These are phyloP conservation scores for Lophium mytilinum DNA, from an alignment of 495 filamentous ascomycete species.

Conservation along the genomic window DNA sequence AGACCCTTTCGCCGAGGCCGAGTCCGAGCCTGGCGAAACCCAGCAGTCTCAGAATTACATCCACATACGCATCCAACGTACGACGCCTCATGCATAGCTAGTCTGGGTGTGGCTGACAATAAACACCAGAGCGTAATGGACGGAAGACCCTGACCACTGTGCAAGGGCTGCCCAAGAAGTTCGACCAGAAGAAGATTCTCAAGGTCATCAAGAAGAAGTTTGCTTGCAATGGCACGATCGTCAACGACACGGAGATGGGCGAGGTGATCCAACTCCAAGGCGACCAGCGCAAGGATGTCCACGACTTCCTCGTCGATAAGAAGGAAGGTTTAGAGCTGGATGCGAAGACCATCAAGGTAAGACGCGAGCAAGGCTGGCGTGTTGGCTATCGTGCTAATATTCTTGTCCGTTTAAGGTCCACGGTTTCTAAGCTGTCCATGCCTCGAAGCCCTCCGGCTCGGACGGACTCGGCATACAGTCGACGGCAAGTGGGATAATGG, in stretches of 20 bases:
- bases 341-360: constrained; percentile 92
- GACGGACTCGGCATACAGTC: no score
- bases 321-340: constrained; percentile 85
- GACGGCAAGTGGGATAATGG: no score
- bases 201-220: constrained; percentile 99
- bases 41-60: constrained; percentile 96
- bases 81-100: constrained; percentile 33
- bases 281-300: constrained; percentile 97
- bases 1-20: constrained; percentile 99
- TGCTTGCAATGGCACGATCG: constrained; percentile 99
- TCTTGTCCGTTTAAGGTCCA: constrained; percentile 46
- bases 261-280: constrained; percentile 99
- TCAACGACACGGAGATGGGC: constrained; percentile 93
- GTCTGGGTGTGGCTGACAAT: constrained; percentile 4
- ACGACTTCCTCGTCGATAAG: constrained; percentile 94
- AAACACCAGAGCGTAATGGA: constrained; percentile 88
- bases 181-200: constrained; percentile 98
- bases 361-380: constrained; percentile 17
- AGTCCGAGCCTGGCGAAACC: constrained; percentile 92
- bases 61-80: constrained; percentile 99
- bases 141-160: constrained; percentile 99
- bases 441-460: neutral
- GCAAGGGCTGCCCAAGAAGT: constrained; percentile 95
- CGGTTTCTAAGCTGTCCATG: constrained; percentile 54
- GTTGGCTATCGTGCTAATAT: neutral